Conservation (phyloP, 2,329 filamentous ascomycete species). For the Fusarium sp. region DNA sequence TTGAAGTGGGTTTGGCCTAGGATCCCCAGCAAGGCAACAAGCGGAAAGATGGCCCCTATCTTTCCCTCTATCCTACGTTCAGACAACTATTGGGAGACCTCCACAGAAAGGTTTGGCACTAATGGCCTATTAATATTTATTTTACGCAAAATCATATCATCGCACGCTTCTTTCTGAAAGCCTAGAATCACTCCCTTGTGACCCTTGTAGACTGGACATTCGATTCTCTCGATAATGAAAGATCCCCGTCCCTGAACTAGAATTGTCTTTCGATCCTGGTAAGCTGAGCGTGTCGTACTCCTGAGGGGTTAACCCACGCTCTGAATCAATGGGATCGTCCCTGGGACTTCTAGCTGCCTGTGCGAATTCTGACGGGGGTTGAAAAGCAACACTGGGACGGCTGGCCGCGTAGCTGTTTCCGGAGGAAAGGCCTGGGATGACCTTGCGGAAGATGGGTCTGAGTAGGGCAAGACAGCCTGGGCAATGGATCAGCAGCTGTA, state of each 20-base stretch:
- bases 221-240: slow-evolving; percentile 16
- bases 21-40: not conserved
- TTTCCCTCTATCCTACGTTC: not conserved
- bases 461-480: slow-evolving; percentile 29
- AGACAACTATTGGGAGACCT: not conserved
- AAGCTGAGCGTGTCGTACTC: slow-evolving; percentile 35
- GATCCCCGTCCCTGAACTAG: slow-evolving; percentile 10
- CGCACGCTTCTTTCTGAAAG: slow-evolving; percentile 23
- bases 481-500: not conserved
- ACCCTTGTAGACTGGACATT: slow-evolving; percentile 19
- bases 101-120: not conserved
- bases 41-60: not conserved
- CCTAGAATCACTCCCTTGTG: slow-evolving; percentile 20
- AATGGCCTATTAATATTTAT: slow-evolving; percentile 1
- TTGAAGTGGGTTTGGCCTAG: not conserved
- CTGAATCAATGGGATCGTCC: slow-evolving; percentile 12
- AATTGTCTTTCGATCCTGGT: slow-evolving; percentile 32
- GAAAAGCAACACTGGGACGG: slow-evolving; percentile 12
- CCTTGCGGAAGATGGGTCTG: slow-evolving; percentile 32
- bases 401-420: slow-evolving; percentile 26
- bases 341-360: slow-evolving; percentile 3
- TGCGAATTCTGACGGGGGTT: slow-evolving; percentile 1
- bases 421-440: slow-evolving; percentile 23
- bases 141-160: slow-evolving; percentile 7
- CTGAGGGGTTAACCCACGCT: slow-evolving; percentile 19